Conservation (phyloP, 192 early-diverging fungal species). For the Spizellomyces sp. region DNA sequence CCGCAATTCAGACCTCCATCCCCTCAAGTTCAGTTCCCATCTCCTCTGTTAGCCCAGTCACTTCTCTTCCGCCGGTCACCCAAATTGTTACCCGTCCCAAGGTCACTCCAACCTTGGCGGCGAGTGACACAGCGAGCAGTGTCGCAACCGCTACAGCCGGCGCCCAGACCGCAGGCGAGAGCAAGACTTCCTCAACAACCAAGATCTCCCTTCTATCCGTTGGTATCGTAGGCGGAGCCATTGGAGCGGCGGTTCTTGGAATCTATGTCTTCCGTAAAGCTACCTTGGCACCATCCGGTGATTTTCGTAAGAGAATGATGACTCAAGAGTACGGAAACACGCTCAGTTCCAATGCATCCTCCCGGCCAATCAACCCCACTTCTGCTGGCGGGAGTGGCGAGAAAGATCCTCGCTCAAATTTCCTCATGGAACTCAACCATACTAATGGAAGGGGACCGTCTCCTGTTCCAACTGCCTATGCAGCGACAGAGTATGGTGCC, state of each 20-base stretch:
- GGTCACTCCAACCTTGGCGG: neutral
- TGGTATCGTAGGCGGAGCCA: conserved; percentile 9
- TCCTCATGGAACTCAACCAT: no score
- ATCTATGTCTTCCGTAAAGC: conserved; percentile 39
- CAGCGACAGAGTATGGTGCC: no score
- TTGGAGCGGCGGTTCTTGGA: conserved; percentile 22
- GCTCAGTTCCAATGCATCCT: neutral
- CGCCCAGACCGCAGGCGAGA: neutral
- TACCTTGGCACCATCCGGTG: conserved; percentile 16
- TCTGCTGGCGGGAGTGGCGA: no score
- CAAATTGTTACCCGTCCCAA: neutral
- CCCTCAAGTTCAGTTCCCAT: neutral
- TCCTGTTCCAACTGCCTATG: no score
- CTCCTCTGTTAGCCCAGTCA: neutral
- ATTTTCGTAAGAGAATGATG: conserved; percentile 30
- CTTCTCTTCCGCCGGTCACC: neutral
- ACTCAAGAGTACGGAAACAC: conserved; percentile 4
- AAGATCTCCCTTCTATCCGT: neutral
- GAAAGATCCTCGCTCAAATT: no score
- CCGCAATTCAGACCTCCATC: neutral
- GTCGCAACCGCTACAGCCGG: neutral
- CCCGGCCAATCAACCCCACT: no score
- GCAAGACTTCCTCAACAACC: neutral
- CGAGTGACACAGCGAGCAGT: neutral
- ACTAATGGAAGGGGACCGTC: no score